Percentiles rank a stretch among this genome's conserved stretches.
These are phyloP conservation scores for Scytalidium lignicola DNA, from an alignment of 2,329 filamentous ascomycete species.

Conservation along the genomic window DNA sequence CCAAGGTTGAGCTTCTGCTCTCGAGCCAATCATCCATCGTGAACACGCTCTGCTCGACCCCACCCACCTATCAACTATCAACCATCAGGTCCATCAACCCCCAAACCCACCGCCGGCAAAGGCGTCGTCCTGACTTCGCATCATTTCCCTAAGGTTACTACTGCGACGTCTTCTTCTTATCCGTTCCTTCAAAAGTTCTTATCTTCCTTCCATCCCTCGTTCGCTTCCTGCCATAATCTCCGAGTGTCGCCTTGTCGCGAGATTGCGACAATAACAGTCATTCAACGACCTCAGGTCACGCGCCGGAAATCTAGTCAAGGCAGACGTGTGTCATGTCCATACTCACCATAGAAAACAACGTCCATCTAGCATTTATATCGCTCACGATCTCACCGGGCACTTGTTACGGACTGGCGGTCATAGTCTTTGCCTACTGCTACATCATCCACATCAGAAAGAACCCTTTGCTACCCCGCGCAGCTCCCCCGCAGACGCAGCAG, in stretches of 20 bases:
- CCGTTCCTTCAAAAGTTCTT: neutral
- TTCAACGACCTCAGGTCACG: neutral
- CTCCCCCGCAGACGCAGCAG: neutral
- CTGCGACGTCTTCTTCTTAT: neutral
- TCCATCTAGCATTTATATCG: constrained; percentile 25
- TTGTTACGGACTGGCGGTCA: constrained; percentile 18
- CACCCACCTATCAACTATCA: too few species aligned
- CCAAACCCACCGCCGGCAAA: neutral
- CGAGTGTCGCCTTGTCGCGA: neutral
- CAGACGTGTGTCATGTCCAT: constrained; percentile 21
- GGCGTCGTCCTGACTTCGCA: neutral
- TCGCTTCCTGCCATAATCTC: neutral
- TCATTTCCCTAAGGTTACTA: neutral
- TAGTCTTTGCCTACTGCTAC: constrained; percentile 25
- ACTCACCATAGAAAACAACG: constrained; percentile 26
- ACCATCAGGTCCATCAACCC: too few species aligned
- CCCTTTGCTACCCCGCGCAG: constrained; percentile 8
- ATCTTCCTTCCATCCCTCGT: neutral
- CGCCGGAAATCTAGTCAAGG: neutral
- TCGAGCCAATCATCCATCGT: neutral
- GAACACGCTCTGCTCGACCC: neutral
- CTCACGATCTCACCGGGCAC: constrained; percentile 26
- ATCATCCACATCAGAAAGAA: constrained; percentile 22
- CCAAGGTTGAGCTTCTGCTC: neutral
- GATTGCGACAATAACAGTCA: neutral